Evolutionary conservation across 73 alveolate genomes (phyloP).

Genomic region (Loxodes magnus): DNA sequence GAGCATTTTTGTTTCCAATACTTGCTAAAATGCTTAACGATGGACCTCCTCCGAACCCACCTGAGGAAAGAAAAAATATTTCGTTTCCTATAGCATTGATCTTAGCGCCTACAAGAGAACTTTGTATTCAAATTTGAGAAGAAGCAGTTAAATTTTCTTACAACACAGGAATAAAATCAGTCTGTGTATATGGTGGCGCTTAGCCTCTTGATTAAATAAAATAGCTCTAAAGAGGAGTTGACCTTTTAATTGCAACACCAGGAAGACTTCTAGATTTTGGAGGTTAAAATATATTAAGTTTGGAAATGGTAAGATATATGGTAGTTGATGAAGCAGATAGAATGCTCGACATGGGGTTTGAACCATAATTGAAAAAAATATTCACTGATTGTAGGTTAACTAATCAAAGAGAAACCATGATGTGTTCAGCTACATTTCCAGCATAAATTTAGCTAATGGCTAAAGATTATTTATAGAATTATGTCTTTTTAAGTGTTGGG

Average conservation of each 20-base stretch:
- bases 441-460: constrained; percentile 16
- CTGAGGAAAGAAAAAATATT: too few species aligned
- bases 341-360: constrained; percentile 52
- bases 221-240: constrained; percentile 46
- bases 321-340: constrained; percentile 74
- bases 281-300: constrained; percentile 23
- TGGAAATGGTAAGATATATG: constrained; percentile 31
- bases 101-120: constrained; percentile 62
- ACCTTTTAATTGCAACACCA: constrained; percentile 45
- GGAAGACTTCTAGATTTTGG: constrained; percentile 49
- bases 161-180: constrained; percentile 33
- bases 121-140: constrained; percentile 38
- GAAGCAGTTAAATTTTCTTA: constrained; percentile 38
- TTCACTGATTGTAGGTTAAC: neutral
- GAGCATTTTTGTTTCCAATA: constrained; percentile 41
- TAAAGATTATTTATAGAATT: constrained; percentile 13
- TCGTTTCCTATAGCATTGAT: constrained; percentile 48
- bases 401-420: constrained; percentile 25
- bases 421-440: constrained; percentile 41
- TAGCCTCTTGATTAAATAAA: constrained; percentile 21
- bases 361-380: constrained; percentile 2
- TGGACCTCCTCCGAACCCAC: too few species aligned
- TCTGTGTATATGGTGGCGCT: constrained; percentile 31
- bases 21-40: too few species aligned
- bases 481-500: neutral